phyloP scores from a whole-genome alignment of 2,329 filamentous ascomycete genomes.

The Cladorrhinum sp. region DNA sequence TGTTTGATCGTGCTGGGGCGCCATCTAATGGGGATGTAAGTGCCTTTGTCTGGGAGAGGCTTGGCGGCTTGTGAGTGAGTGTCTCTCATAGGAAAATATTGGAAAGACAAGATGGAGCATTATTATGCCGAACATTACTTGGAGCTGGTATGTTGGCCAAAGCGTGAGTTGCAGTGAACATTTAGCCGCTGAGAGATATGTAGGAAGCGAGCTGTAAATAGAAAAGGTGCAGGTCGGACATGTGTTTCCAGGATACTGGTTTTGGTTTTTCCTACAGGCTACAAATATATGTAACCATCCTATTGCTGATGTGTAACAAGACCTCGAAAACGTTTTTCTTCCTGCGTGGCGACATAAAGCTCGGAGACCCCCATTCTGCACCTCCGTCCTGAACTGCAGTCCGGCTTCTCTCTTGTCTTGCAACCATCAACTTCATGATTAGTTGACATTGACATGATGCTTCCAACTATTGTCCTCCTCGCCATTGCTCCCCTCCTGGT shows the following conservation, averaged over 20 bases:
- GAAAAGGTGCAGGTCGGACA: not conserved
- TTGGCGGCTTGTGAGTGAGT: not conserved
- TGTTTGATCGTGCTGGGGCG: constrained; percentile 3
- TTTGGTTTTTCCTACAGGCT: not conserved
- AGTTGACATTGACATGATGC: not conserved
- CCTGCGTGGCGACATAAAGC: too few relatives aligned
- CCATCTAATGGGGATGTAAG: not conserved
- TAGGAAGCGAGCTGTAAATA: not conserved
- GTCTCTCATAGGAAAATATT: not conserved
- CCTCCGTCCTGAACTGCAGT: too few relatives aligned
- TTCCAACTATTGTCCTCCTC: not conserved
- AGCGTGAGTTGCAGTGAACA: not conserved
- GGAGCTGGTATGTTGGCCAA: not conserved
- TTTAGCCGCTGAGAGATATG: not conserved
- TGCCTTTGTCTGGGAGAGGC: not conserved
- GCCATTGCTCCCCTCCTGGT: constrained; percentile 22
- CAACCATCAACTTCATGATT: not conserved
- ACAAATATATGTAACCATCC: not conserved
- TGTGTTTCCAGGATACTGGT: not conserved
- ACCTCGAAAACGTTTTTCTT: not conserved
- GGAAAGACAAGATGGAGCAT: not conserved
- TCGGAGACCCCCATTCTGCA: too few relatives aligned
- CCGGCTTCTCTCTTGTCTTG: not conserved
- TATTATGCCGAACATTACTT: not conserved
- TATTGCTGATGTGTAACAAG: not conserved